Evolutionary conservation across 1,139 yeast species (phyloP).

Genomic region (Debaryomycetaceae sp.): DNA sequence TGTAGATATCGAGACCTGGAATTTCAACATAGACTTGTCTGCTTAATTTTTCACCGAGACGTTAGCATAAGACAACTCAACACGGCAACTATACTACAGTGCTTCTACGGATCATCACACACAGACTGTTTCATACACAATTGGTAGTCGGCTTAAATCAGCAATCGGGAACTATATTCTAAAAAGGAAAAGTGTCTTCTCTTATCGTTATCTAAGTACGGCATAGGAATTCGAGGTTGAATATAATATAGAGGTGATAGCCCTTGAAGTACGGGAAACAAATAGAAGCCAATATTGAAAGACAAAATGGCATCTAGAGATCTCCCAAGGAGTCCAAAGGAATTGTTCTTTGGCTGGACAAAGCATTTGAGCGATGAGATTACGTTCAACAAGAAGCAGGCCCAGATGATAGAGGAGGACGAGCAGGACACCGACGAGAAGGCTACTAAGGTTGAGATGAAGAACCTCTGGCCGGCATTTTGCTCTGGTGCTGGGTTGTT

Average conservation of each 20-base stretch:
- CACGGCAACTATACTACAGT: too few relatives aligned
- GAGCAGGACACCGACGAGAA: conserved; percentile 16
- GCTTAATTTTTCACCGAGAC: background rate
- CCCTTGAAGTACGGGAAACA: background rate
- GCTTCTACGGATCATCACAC: too few relatives aligned
- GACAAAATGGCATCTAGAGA: conserved; percentile 46
- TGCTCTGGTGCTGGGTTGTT: conserved; percentile 90
- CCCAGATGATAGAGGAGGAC: conserved; percentile 21
- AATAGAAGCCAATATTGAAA: background rate
- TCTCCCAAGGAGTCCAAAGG: conserved; percentile 42
- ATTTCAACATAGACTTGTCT: background rate
- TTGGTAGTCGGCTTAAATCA: background rate
- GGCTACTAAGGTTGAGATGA: conserved; percentile 20
- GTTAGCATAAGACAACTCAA: background rate
- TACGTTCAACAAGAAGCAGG: conserved; percentile 22
- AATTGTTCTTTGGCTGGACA: conserved; percentile 38
- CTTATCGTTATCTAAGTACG: background rate
- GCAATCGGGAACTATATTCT: background rate
- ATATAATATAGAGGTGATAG: background rate
- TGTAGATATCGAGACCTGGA: background rate
- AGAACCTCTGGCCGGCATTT: conserved; percentile 65
- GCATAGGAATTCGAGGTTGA: background rate
- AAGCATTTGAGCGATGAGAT: conserved; percentile 19
- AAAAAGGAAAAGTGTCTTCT: background rate
- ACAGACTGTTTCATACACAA: too few relatives aligned